These are phyloP conservation scores for Colletotrichum nymphaeae DNA, from an alignment of 2,329 filamentous ascomycete genomes.

Conservation along the genomic window DNA sequence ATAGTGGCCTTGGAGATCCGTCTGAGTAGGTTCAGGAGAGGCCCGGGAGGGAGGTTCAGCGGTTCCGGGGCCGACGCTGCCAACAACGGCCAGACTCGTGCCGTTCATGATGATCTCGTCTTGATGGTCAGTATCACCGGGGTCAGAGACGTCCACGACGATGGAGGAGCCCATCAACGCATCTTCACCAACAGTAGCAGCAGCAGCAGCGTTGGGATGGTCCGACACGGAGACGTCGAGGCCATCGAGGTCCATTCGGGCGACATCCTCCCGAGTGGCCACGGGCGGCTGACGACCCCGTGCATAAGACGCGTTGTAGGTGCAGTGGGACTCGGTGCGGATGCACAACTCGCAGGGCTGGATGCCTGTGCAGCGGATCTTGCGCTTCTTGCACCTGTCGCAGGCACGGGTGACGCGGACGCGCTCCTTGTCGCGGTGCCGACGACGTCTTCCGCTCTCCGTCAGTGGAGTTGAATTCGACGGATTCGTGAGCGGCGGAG, in stretches of 20 bases:
- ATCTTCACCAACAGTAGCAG: not conserved
- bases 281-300: slow-evolving; percentile 56
- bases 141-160: slow-evolving; percentile 9
- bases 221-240: slow-evolving; percentile 17
- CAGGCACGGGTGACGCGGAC: slow-evolving; percentile 58
- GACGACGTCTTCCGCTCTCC: slow-evolving; percentile 35
- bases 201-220: not conserved
- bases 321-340: slow-evolving; percentile 50
- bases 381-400: slow-evolving; percentile 60
- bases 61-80: slow-evolving; percentile 1
- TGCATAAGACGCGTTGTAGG: slow-evolving; percentile 61
- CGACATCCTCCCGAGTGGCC: slow-evolving; percentile 37
- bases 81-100: not conserved
- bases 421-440: slow-evolving; percentile 43
- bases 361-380: slow-evolving; percentile 47
- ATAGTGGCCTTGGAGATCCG: slow-evolving; percentile 46
- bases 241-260: slow-evolving; percentile 18
- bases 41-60: slow-evolving; percentile 59
- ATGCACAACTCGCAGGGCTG: slow-evolving; percentile 48
- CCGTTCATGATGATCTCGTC: slow-evolving; percentile 23
- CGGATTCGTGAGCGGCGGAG: slow-evolving; percentile 24
- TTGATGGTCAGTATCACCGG: slow-evolving; percentile 7
- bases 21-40: slow-evolving; percentile 46
- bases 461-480: not conserved
- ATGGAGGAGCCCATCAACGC: slow-evolving; percentile 6